Evolutionary conservation across 176 grass and related monocot genomes (phyloP).

Genomic region (Zoysia pacifica): DNA sequence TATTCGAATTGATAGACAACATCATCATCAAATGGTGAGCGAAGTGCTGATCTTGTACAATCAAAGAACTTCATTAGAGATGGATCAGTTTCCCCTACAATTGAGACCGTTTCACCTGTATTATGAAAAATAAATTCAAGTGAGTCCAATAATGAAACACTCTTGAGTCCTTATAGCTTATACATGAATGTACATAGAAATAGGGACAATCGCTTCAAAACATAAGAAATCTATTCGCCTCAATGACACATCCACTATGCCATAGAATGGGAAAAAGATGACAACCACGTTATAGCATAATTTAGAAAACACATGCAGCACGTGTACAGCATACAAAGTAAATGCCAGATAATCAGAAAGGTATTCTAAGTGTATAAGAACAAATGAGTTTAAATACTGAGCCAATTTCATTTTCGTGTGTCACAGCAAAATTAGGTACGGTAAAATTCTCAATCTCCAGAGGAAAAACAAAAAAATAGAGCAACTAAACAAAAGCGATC

Average conservation of each 20-base stretch:
- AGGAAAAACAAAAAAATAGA: not conserved
- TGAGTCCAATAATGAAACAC: slow-evolving; percentile 1
- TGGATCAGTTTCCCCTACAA: slow-evolving; percentile 90
- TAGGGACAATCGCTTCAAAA: not conserved
- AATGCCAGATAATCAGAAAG: not conserved
- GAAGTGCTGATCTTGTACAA: slow-evolving; percentile 75
- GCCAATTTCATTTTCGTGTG: slow-evolving; percentile 5
- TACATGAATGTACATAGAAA: not conserved
- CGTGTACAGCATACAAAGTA: not conserved
- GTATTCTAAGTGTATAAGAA: not conserved
- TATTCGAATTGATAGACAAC: slow-evolving; percentile 98
- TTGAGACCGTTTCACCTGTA: slow-evolving; percentile 85
- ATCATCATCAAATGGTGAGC: slow-evolving; percentile 87
- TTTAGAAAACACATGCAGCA: slow-evolving; percentile 1
- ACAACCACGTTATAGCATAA: not conserved
- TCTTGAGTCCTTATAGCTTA: slow-evolving; percentile 8
- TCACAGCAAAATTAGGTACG: not conserved
- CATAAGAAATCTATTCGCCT: not conserved
- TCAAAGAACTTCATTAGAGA: slow-evolving; percentile 92
- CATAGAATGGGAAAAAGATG: not conserved
- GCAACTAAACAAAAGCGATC: not conserved
- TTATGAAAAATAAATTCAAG: slow-evolving; percentile 17
- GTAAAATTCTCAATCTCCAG: not conserved
- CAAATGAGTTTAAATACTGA: not conserved
- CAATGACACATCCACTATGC: not conserved